Evolutionary conservation across 305 asterid species (phyloP), one percentile per base, ranked within the genome.

Genomic region (Caryopteris hybrid): DNA sequence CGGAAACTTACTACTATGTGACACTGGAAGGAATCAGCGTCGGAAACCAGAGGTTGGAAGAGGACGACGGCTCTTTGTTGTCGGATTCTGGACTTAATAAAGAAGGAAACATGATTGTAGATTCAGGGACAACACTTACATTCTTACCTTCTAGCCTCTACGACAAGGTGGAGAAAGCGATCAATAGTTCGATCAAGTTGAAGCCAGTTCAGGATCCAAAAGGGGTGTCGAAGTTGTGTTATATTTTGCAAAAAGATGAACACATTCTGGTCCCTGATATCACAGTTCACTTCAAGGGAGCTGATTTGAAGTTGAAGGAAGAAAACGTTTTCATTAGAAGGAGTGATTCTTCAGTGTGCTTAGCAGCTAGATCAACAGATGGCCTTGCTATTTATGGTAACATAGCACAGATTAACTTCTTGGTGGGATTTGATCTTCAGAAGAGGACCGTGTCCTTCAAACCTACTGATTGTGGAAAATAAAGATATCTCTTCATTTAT

Each of bases 51-150:
- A 64, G 65, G 25, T 6, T 84, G 9, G 63, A 64, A 2, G 0
- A 33, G 5, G 1, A 33, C 5, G 5, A 4, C n/a, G n/a, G n/a
- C n/a, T n/a, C n/a, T n/a, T n/a, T n/a, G n/a, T n/a, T n/a, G 2
- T 1, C 0, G 13, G 27, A 16, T 1, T 5, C 16, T 0, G n/a
- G 42, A 11, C 42, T 6, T 6, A 0, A 8, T 47, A 10, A 42
- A 16, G 31, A 50, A 13, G 83, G 84, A 9, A 79, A 83, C 54
- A 78, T 78, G 6, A 59, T 83, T 6, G 76, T 88, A 3, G 96
- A 86, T n/a, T 82, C 96, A 0, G 92, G 92, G n/a, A 83, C 91
- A 0, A 78, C 89, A 0, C 5, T 78, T 7, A 74, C 83, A 0
- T 34, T 66, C 41, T 67, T 88, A 8, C 90, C 86, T 3, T 0